A percentile compares a stretch with the other conserved stretches of the same genome.
phyloP scores from a whole-genome alignment of 202 grass and related monocot species.

The Schoenoplectus tabernaemontani region DNA sequence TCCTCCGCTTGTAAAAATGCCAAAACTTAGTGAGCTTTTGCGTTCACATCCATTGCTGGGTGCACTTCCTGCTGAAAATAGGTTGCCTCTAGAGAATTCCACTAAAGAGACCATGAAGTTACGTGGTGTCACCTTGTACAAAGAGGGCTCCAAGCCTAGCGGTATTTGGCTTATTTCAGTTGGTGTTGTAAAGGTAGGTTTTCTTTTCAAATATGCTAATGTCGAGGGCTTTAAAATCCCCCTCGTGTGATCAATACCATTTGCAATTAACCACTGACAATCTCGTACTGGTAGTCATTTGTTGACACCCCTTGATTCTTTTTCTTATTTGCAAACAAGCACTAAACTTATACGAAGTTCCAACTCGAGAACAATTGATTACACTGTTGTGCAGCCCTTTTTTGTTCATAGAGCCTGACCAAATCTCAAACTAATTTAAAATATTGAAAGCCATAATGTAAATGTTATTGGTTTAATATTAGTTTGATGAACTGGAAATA shows the following conservation, averaged over 20 bases:
- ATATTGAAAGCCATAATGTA: not conserved
- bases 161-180: slow-evolving; percentile 78
- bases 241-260: not conserved
- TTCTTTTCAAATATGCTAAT: slow-evolving; percentile 6
- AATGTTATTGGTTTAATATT: not conserved
- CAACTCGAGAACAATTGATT: not conserved
- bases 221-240: not conserved
- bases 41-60: slow-evolving; percentile 71
- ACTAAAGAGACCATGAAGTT: slow-evolving; percentile 60
- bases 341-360: not conserved
- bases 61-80: slow-evolving; percentile 40
- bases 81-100: slow-evolving; percentile 48
- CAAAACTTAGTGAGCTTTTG: slow-evolving; percentile 61
- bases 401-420: not conserved
- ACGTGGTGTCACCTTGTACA: slow-evolving; percentile 47
- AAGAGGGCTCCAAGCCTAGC: slow-evolving; percentile 58
- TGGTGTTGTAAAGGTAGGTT: slow-evolving; percentile 75
- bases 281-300: not conserved
- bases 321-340: not conserved
- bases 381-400: too few species aligned
- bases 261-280: not conserved
- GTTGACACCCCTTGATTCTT: not conserved
- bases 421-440: not conserved
- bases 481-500: not conserved
- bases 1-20: slow-evolving; percentile 86